Evolutionary conservation across 495 filamentous ascomycete genomes (phyloP).

Genomic region (Tuber melanosporum): DNA sequence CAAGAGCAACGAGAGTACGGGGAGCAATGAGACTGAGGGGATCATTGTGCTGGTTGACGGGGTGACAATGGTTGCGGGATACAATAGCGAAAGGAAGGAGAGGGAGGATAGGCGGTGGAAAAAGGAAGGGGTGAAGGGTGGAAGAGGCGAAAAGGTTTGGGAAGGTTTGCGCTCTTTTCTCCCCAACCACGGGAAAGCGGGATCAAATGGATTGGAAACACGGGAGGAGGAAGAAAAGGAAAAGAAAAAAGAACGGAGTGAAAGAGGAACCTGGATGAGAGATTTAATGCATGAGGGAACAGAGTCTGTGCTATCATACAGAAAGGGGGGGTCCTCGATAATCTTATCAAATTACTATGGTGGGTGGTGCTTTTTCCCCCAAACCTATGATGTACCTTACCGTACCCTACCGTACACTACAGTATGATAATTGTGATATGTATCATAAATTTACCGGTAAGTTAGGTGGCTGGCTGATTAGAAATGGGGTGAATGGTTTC

Average conservation of each 20-base stretch:
- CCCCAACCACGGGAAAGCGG: neutral
- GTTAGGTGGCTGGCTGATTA: neutral
- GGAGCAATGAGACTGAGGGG: conserved; percentile 11
- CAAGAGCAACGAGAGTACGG: conserved; percentile 15
- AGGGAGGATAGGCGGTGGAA: neutral
- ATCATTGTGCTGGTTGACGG: conserved; percentile 15
- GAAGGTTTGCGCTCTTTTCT: neutral
- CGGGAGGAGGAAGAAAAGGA: neutral
- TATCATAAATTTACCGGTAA: too few relatives aligned
- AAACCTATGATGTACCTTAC: neutral
- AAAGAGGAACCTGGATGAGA: neutral
- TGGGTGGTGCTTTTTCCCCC: neutral
- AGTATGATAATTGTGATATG: too few relatives aligned
- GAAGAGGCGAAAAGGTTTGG: neutral
- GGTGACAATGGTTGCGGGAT: neutral
- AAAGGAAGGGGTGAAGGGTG: neutral
- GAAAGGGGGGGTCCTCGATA: neutral
- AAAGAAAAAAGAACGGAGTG: neutral
- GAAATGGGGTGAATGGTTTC: neutral
- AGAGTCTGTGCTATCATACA: too few relatives aligned
- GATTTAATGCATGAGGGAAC: neutral
- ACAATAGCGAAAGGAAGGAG: neutral
- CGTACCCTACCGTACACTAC: too few relatives aligned
- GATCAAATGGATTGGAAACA: neutral
- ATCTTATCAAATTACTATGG: neutral